Base-by-base conservation (phyloP, 371 early-diverging fungal species). In the Zychaea mexicana region DNA sequence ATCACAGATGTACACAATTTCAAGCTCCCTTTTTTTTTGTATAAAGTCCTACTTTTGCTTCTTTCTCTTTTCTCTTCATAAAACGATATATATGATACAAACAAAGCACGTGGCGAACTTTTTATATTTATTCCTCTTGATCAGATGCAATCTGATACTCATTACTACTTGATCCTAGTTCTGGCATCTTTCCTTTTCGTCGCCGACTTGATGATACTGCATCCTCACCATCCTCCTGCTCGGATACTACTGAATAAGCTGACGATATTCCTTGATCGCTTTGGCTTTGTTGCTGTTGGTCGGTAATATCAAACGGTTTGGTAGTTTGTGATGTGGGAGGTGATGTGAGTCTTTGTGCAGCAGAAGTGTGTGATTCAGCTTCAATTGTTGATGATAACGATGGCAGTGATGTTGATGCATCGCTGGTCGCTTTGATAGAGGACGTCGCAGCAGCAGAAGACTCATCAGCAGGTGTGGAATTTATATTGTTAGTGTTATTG, bases 121-220 rank as follows among this genome's bases (percentile, higher is more conserved):
- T 45, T 10, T 45, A 17, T 45, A 5, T 45, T 45, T 22, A 49
- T 49, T 49, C 49, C 21, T 49, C 49, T 12, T 42, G 13, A 56
- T 56, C 38, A 21, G 56, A 56, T n/a, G 19, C 56, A 19, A 58
- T 17, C 7, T 13, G 9, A 33, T 38, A 58, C 17, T 24, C 12
- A 30, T 42, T 58, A 45, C 27, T 30, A 3, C 17, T 26, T 57
- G 58, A 57, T 57, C 58, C 58, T 2, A 8, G 45, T 30, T 58
- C 45, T 22, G 45, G 59, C 59, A 58, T 58, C 26, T 58, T 58
- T 17, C 45, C 59, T 58, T 45, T 58, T 26, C 59, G n/a, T 27
- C 28, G 21, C 26, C 49, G 49, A 24, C 49, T 49, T 19, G 49
- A 49, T 22, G 49, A 49, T 24, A 24, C 3, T 22, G 5, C 22